Evolutionary conservation across 2,329 filamentous ascomycete genomes (phyloP).

Genomic region (Myriosclerotinia scirpicola): DNA sequence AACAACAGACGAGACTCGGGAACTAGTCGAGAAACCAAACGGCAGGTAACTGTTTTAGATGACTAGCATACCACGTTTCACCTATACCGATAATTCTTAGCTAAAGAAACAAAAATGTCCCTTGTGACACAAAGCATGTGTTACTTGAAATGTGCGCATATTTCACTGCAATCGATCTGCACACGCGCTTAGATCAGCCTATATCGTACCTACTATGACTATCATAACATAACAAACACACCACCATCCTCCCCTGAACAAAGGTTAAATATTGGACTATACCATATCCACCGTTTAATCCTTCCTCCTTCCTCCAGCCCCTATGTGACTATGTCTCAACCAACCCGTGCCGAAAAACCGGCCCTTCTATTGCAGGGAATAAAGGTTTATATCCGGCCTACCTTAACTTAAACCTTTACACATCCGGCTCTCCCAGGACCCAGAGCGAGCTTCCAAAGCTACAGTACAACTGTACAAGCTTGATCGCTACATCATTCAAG

Average conservation of each 20-base stretch:
- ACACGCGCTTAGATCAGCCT: slow-evolving; percentile 23
- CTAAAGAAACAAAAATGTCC: slow-evolving; percentile 4
- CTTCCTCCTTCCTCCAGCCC: not conserved
- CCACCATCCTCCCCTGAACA: too few relatives aligned
- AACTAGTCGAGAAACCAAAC: slow-evolving; percentile 8
- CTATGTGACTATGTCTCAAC: not conserved
- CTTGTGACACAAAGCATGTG: slow-evolving; percentile 13
- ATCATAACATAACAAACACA: not conserved
- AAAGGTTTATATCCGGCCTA: not conserved
- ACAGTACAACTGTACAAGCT: too few relatives aligned
- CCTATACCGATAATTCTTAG: too few relatives aligned
- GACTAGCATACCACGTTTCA: slow-evolving; percentile 10
- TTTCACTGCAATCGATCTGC: slow-evolving; percentile 1
- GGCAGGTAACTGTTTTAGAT: slow-evolving; percentile 17
- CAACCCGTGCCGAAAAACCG: not conserved
- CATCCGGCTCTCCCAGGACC: not conserved
- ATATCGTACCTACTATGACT: slow-evolving; percentile 1
- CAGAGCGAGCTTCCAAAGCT: not conserved
- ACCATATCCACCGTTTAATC: not conserved
- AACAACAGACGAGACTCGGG: slow-evolving; percentile 34
- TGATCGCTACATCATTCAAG: slow-evolving; percentile 23
- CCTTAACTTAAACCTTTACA: too few relatives aligned
- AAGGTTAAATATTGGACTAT: not conserved
- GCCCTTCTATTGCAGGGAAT: not conserved
- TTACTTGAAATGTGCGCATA: slow-evolving; percentile 15